Evolutionary conservation across 257 asterid genomes (phyloP), one percentile per base, ranked within the genome.

Genomic region (Solanum bukasovii): DNA sequence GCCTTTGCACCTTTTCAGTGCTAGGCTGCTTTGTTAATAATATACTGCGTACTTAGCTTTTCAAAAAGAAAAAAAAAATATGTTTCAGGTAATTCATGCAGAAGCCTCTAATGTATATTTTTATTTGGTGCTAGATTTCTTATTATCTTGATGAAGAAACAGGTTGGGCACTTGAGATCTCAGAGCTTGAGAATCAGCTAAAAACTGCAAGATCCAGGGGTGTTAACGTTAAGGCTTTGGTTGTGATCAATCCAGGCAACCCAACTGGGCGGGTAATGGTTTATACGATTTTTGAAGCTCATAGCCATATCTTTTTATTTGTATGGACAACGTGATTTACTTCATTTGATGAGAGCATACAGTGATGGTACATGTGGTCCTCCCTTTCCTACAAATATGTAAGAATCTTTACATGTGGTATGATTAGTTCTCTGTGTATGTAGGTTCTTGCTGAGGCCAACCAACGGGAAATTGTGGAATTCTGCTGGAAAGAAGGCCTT

Each of bases 201-300:
- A 95, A 97, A 89, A 67, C 91, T 89, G 98, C 99, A 88, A 96
- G 87, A 89, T 93, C 99, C 5, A 92, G 94, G 92, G 98, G 99
- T 42, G 68, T 93, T 75, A 87, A 73, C 5, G 94, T 97, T 44
- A 90, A 97, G 92, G 97, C 99, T 67, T 92, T 97, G 93, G 99
- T 94, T 85, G 99, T 96, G 72, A 97, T 97, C 82, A 97, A 97
- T 92, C 99, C 99, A 34, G 99, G 99, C 85, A 97, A 97, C 89
- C 99, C 99, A 33, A 96, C 99, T 1, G 99, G 99, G 88, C 98
- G 95, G 98, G 99, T 95, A 90, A 82, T 63, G 74, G 40, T 56
- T 73, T 40, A 9, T 42, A 16, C 35, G 27, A 40, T 49, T 44
- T 38, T 34, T 27, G 59, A 21, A 40, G 49, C 63, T 42, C 68